Base-by-base conservation (phyloP, 192 early-diverging fungal genomes). In the Lobosporangium transversale region DNA sequence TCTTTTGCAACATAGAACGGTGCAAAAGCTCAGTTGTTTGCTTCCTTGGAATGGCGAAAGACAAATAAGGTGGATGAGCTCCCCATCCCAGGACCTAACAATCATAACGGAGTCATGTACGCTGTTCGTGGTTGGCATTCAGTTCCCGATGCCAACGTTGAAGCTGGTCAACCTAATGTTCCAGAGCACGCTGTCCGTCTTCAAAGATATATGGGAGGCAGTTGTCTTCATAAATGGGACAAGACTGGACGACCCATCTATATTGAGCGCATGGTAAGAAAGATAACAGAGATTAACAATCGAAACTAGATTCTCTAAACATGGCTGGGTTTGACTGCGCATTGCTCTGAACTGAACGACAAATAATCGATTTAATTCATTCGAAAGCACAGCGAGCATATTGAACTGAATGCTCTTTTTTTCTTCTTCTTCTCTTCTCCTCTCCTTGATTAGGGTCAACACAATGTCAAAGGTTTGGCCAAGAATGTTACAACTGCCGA, bases 201-300 rank as follows among this genome's bases (percentile, higher is more conserved):
- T 29, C 82, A 85, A 63, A 80, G 68, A 35, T 86, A 87, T 53
- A 88, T 92, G 80, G 91, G 91, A 14, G 91, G 91, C 53, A 86
- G 86, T 44, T 83, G 83, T 81, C 82, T 89, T 58, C 97, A 98
- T 83, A 95, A 95, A 62, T 86, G 84, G 58, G 97, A 98, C 86
- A 95, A 91, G 69, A 82, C 89, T 30, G 97, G 95, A 20, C 87
- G 93, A 58, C 94, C 95, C 4, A 79, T 98, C 51, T 98, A 97
- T 71, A 90, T 97, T 69, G 97, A 98, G 84, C 88, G 89, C 33
- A 82, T 96, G 51, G 95, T 95, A 68, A 84, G 70, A 43, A 40
- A 49, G 47, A 49, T 12, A 42, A 42, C 10, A 42, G 17, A 42
- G 17, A 42, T 12, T 12, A 42, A 23, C 11, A 23, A 21, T 21